Evolutionary conservation across 2,329 filamentous ascomycete genomes (phyloP).

Genomic region (Nemania sp.): DNA sequence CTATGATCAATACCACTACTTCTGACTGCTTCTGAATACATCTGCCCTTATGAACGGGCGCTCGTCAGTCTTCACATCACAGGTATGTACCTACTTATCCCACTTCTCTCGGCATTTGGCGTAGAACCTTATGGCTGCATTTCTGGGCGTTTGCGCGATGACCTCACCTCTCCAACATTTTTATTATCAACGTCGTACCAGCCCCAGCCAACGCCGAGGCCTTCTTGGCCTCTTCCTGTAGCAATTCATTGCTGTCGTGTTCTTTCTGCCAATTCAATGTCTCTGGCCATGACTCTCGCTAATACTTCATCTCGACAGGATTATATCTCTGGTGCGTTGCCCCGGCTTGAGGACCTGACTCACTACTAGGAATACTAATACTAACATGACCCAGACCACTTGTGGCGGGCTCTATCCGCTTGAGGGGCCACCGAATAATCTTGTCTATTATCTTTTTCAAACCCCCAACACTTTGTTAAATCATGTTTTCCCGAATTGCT

Average conservation of each 20-base stretch:
- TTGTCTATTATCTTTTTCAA: constrained; percentile 28
- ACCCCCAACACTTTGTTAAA: constrained; percentile 33
- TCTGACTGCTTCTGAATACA: constrained; percentile 40
- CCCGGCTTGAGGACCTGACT: constrained; percentile 42
- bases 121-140: too few relatives aligned
- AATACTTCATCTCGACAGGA: constrained; percentile 56
- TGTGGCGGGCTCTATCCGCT: constrained; percentile 56
- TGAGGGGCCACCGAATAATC: constrained; percentile 45
- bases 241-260: background rate
- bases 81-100: constrained; percentile 58
- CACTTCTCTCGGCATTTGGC: too few relatives aligned
- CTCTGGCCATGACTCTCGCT: constrained; percentile 41
- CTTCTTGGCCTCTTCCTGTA: background rate
- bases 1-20: constrained; percentile 21
- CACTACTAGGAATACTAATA: constrained; percentile 47
- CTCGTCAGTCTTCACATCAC: constrained; percentile 83
- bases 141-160: constrained; percentile 18
- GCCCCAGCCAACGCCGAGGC: background rate
- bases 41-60: constrained; percentile 84
- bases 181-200: background rate
- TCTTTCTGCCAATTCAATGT: background rate
- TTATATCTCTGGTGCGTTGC: constrained; percentile 72
- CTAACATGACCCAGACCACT: constrained; percentile 50
- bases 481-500: constrained; percentile 64
- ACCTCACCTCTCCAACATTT: constrained; percentile 29